Percentiles rank a stretch among this genome's conserved stretches.
These are phyloP conservation scores for Apiospora saccharicola DNA, from an alignment of 2,329 filamentous ascomycete genomes.

Conservation along the genomic window DNA sequence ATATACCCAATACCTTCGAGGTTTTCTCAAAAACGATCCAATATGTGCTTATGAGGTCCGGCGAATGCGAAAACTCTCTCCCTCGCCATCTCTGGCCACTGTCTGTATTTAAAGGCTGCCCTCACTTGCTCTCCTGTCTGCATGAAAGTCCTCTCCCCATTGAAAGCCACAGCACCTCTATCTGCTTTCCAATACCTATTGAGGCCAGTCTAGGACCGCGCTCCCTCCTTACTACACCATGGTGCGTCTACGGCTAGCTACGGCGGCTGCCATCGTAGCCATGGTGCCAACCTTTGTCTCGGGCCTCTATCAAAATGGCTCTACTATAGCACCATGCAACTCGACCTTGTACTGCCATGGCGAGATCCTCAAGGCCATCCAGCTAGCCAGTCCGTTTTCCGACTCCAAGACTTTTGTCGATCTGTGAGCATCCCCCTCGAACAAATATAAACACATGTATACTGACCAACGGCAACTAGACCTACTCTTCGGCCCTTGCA, in stretches of 20 bases:
- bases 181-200: neutral
- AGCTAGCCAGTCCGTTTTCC: constrained; percentile 68
- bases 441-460: neutral
- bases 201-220: neutral
- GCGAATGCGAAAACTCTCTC: too few species aligned
- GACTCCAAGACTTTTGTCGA: constrained; percentile 78
- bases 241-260: neutral
- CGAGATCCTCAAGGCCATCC: constrained; percentile 66
- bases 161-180: too few species aligned
- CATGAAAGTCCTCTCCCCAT: too few species aligned
- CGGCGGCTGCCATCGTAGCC: neutral
- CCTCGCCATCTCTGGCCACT: too few species aligned
- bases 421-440: constrained; percentile 56
- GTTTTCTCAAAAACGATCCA: too few species aligned
- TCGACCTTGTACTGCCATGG: constrained; percentile 74
- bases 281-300: constrained; percentile 34
- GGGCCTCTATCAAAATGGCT: constrained; percentile 67
- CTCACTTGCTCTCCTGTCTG: too few species aligned
- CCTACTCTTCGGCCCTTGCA: constrained; percentile 66
- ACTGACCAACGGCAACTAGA: constrained; percentile 44
- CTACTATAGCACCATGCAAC: constrained; percentile 69
- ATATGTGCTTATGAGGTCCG: too few species aligned
- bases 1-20: too few species aligned
- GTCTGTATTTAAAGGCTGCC: too few species aligned
- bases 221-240: neutral